Evolutionary conservation across 352 stramenopile species (phyloP), one percentile per base, ranked within the genome.

Genomic region (Phytophthora capsici): DNA sequence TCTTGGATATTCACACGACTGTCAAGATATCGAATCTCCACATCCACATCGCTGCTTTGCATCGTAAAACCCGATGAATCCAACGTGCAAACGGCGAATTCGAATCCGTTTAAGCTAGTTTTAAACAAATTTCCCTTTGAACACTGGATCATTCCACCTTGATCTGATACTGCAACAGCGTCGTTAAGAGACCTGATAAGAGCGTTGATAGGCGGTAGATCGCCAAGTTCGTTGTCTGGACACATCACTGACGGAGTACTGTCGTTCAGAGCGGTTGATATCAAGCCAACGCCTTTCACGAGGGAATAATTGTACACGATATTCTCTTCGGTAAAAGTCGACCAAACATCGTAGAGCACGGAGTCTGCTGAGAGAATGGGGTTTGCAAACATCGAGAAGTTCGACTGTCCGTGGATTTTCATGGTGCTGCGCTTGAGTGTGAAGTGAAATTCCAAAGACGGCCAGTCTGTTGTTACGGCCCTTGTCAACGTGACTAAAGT

Each of bases 351-450:
- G 43, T 62, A 62, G n/a, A 62, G 30, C 10, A 62, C 54, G 6
- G 14, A 1, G 1, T 10, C 23, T 6, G 13, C 10, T 4, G 43
- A 55, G 6, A 48, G 20, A 23, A 55, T 8, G 22, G 54, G 54
- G 22, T 52, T 55, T 5, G 43, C 22, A 6, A 17, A 20, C 54
- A 62, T 46, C 20, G 43, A 62, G n/a, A 62, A 62, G 9, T 67
- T n/a, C 22, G 68, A 66, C 17, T 66, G 43, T 1, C 71, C 65
- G 23, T 73, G 57, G 10, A 78, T 28, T 32, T 43, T 26, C 75
- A 78, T 76, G 38, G 65, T 58, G 40, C 7, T 57, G 6, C 73
- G 69, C 20, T 82, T 79, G 48, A 77, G 20, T 0, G 48, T 69
- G 50, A 82, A 72, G 6, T 66, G 52, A 4, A 82, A 53, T 6